Percentiles rank a stretch among this genome's conserved stretches.
These are phyloP conservation scores for Corrigiola litoralis DNA, from an alignment of 179 eudicot genomes.

Conservation along the genomic window DNA sequence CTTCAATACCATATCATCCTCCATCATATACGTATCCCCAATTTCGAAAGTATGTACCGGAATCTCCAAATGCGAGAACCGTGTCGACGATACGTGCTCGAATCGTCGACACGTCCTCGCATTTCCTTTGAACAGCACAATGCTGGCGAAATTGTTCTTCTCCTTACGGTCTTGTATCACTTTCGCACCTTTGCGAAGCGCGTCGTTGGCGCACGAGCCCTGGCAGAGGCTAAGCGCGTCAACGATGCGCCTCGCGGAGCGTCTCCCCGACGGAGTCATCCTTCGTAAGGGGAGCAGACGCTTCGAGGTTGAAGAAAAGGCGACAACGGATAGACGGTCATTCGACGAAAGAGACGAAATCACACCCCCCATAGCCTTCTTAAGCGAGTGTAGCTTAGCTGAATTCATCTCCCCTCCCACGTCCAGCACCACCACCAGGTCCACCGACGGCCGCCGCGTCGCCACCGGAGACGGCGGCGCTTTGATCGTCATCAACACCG, in stretches of 20 bases:
- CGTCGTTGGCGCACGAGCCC: constrained; percentile 61
- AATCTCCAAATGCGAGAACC: constrained; percentile 71
- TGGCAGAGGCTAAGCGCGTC: constrained; percentile 53
- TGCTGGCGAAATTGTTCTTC: constrained; percentile 60
- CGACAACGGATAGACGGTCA: constrained; percentile 76
- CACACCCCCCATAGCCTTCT: constrained; percentile 66
- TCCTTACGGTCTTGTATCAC: constrained; percentile 84
- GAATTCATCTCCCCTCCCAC: constrained; percentile 51
- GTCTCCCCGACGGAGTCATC: constrained; percentile 73
- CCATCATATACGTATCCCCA: constrained; percentile 39
- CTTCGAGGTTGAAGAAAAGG: constrained; percentile 63
- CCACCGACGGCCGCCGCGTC: constrained; percentile 58
- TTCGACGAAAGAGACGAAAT: constrained; percentile 68
- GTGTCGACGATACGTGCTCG: constrained; percentile 43
- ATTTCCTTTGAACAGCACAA: constrained; percentile 66
- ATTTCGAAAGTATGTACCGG: constrained; percentile 50
- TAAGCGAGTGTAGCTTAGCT: constrained; percentile 53
- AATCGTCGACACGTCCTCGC: constrained; percentile 29
- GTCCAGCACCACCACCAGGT: constrained; percentile 67
- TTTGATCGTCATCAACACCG: constrained; percentile 47
- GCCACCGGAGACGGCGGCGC: constrained; percentile 47
- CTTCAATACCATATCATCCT: constrained; percentile 57
- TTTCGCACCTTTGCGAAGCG: constrained; percentile 61
- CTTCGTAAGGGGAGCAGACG: constrained; percentile 63
- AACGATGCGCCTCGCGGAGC: constrained; percentile 60